Conservation (phyloP, 2,329 filamentous ascomycete genomes). For the Diaporthe caulivora region DNA sequence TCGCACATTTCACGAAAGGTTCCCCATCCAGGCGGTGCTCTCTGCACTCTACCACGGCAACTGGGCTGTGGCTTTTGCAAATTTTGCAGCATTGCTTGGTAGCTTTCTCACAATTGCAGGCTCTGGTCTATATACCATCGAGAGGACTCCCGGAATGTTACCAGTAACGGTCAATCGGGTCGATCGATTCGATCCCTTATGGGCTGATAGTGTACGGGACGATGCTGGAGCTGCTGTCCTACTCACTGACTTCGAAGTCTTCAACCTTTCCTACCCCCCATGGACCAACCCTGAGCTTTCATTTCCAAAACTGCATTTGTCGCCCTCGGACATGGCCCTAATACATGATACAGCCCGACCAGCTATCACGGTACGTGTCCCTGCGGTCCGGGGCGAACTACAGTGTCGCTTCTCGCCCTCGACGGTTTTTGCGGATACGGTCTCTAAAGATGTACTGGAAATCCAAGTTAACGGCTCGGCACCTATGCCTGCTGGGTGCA, state of each 20-base stretch:
- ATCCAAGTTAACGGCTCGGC: not conserved
- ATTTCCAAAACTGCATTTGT: not conserved
- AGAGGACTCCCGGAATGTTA: not conserved
- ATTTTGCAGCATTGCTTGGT: not conserved
- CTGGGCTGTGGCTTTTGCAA: not conserved
- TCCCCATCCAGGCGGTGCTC: not conserved
- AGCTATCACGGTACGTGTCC: not conserved
- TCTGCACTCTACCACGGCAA: not conserved
- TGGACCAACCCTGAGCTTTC: not conserved
- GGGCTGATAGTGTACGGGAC: not conserved
- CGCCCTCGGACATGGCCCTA: not conserved
- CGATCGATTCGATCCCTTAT: not conserved
- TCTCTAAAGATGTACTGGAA: too few relatives aligned
- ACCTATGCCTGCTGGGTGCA: not conserved
- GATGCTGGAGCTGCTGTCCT: not conserved
- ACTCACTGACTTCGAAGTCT: not conserved
- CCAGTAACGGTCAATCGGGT: not conserved
- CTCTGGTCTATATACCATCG: not conserved
- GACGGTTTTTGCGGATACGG: too few relatives aligned
- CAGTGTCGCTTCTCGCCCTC: not conserved
- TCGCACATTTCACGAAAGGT: not conserved
- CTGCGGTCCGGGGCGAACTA: not conserved
- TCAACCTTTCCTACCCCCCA: not conserved
- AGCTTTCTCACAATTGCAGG: not conserved
- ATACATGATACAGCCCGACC: not conserved